phyloP scores from a whole-genome alignment of 2,329 filamentous ascomycete genomes.

The Tympanopsis confertula region DNA sequence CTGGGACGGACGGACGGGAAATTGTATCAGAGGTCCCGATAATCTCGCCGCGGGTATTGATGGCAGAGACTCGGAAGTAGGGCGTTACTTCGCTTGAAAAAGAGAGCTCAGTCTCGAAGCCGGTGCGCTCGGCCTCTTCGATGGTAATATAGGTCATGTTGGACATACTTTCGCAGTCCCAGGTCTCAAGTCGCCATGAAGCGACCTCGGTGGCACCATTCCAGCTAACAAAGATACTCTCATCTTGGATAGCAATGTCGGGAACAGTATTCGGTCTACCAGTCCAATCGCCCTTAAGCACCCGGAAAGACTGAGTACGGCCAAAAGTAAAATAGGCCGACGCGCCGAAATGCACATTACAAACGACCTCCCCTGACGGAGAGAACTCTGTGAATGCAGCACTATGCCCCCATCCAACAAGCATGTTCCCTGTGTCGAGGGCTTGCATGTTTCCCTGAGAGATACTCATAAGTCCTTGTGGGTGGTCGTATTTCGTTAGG shows the following conservation, averaged over 20 bases:
- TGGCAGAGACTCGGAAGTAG: too few species aligned
- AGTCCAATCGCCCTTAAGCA: constrained; percentile 12
- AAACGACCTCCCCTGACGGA: constrained; percentile 22
- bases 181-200: neutral
- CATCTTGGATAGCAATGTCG: constrained; percentile 7
- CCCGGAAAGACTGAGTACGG: constrained; percentile 11
- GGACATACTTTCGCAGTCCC: neutral
- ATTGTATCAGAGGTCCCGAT: too few species aligned
- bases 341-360: constrained; percentile 26
- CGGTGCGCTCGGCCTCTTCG: neutral
- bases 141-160: neutral
- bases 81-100: too few species aligned
- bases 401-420: constrained; percentile 36
- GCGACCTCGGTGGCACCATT: constrained; percentile 18
- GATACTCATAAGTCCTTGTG: constrained; percentile 17
- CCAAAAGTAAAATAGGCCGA: constrained; percentile 9
- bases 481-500: constrained; percentile 23
- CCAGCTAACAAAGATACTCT: constrained; percentile 15
- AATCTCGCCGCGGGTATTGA: too few species aligned
- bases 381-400: constrained; percentile 34
- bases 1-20: too few species aligned
- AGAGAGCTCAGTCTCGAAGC: neutral
- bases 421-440: constrained; percentile 26
- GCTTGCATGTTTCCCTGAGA: constrained; percentile 29
- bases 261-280: constrained; percentile 12